phyloP scores from a whole-genome alignment of 1,284 basidiomycete genomes.

The Cutaneotrichosporon cutaneum region DNA sequence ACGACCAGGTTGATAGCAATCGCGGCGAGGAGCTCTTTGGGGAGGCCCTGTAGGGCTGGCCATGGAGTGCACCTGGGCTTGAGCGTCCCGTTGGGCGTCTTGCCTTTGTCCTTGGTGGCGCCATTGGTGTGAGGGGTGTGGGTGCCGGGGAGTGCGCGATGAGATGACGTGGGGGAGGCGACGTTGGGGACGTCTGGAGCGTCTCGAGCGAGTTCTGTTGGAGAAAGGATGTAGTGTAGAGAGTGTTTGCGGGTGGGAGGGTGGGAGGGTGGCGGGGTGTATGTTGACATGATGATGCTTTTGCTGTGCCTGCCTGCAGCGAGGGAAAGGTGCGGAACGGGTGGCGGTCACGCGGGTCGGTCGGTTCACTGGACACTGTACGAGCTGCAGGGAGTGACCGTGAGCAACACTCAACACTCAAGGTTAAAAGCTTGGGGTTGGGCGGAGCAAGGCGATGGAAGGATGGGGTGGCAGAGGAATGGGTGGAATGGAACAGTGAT shows the following conservation, averaged over 20 bases:
- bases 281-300: constrained; percentile 1
- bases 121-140: constrained; percentile 9
- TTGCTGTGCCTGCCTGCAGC: background rate
- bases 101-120: background rate
- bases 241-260: constrained; percentile 34
- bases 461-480: background rate
- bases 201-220: constrained; percentile 15
- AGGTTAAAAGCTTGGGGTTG: background rate
- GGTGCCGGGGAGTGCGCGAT: constrained; percentile 5
- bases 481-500: background rate
- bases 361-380: background rate
- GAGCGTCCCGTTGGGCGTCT: background rate
- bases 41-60: constrained; percentile 25
- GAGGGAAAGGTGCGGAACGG: background rate
- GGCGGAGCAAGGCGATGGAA: background rate
- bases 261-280: constrained; percentile 6
- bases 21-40: constrained; percentile 30
- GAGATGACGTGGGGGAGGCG: constrained; percentile 6
- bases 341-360: background rate
- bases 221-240: constrained; percentile 39
- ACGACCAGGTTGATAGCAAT: constrained; percentile 40
- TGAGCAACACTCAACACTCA: background rate
- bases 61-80: background rate
- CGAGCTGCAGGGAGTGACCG: background rate
- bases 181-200: constrained; percentile 21